Evolutionary conservation across 257 asterid genomes (phyloP), one percentile per base, ranked within the genome.

Genomic region (Parsonsia alboflavescens): DNA sequence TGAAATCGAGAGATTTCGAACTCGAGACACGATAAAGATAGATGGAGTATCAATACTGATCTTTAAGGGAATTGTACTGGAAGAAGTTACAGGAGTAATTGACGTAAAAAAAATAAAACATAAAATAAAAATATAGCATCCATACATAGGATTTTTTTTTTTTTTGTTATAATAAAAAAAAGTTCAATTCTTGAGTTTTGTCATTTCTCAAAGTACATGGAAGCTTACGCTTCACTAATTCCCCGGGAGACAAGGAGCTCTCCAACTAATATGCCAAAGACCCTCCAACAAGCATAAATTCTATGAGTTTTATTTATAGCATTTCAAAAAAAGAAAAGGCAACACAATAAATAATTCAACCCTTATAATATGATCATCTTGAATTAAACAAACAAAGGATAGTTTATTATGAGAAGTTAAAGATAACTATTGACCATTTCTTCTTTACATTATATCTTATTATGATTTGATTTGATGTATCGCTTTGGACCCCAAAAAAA

Each of bases 341-440:
- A 56, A 57, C 22, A 54, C 7, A 2, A 1, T n/a, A 54, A n/a
- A 54, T n/a, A 19, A 54, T 54, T 9, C 28, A 54, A n/a, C 2
- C 22, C 22, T 0, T 12, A 49, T 49, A 33, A 33, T 49, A 11
- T 50, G 2, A 50, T 50, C 0, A 3, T 50, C 36, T 45, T n/a
- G n/a, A n/a, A n/a, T 46, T 50, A 70, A 70, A 50, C 6, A 4
- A 41, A 42, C 15, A 66, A 41, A 28, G 46, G 11, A 66, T 5
- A 39, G 3, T 33, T 33, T 33, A 15, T 50, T 49, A 64, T 15
- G 54, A n/a, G 0, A 22, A 22, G 11, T 17, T 73, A 8, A 42
- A 59, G 56, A 42, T 44, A 73, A 73, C 48, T 45, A 61, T 61
- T 44, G 46, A 59, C n/a, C 30, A 24, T 72, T 68, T 22, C 68